These are phyloP conservation scores for Psilocybe sp. DNA, from an alignment of 768 basidiomycete genomes.

Conservation along the genomic window DNA sequence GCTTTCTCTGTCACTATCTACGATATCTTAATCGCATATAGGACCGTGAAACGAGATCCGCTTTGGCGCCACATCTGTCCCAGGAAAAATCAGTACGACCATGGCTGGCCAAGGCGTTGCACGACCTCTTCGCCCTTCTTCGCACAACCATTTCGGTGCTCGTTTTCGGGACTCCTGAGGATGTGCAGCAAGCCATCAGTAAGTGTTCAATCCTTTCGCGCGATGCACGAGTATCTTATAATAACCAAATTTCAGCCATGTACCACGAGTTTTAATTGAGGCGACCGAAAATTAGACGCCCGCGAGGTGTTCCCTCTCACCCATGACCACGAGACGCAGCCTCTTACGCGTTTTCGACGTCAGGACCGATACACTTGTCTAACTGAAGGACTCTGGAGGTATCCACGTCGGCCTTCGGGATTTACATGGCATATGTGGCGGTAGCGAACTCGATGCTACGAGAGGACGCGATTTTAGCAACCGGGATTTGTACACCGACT, in stretches of 20 bases:
- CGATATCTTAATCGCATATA: constrained; percentile 27
- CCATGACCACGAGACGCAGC: not conserved
- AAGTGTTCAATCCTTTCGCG: constrained; percentile 31
- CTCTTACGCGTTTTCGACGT: not conserved
- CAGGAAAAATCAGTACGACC: constrained; percentile 94
- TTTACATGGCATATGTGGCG: constrained; percentile 30
- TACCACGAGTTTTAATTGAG: constrained; percentile 98
- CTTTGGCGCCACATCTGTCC: constrained; percentile 93
- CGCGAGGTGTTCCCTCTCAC: constrained; percentile 61
- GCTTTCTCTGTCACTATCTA: not conserved
- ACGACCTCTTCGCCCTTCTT: constrained; percentile 79
- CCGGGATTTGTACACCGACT: constrained; percentile 89
- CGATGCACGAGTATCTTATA: not conserved
- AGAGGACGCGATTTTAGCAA: constrained; percentile 80
- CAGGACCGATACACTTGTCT: constrained; percentile 89
- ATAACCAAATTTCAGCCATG: constrained; percentile 58
- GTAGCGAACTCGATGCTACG: constrained; percentile 57
- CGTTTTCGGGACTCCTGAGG: constrained; percentile 87
- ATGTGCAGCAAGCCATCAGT: constrained; percentile 92
- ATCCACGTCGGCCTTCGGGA: constrained; percentile 43
- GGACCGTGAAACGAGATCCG: constrained; percentile 96
- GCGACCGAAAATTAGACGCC: constrained; percentile 91
- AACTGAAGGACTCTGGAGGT: constrained; percentile 62
- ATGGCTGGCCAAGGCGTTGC: constrained; percentile 90
- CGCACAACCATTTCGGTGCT: constrained; percentile 69